Percentiles rank a stretch among this genome's conserved stretches.
Evolutionary conservation across 495 filamentous ascomycete genomes (phyloP).

Genomic region (Rusavskia elegans): DNA sequence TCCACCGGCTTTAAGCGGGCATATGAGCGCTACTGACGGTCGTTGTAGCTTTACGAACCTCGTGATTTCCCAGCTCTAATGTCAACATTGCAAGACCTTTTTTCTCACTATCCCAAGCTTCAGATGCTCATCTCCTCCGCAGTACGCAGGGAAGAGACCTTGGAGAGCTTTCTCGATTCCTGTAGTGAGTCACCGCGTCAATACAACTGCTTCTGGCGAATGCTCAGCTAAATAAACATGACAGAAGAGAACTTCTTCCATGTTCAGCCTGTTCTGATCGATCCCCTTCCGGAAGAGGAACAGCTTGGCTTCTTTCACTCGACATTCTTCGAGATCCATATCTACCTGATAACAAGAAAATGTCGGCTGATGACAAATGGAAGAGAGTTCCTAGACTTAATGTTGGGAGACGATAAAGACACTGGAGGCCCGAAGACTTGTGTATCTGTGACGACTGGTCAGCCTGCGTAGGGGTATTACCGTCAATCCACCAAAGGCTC

Average conservation of each 20-base stretch:
- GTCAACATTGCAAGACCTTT: conserved; percentile 36
- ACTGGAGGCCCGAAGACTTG: neutral
- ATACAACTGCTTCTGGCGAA: neutral
- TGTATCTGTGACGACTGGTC: too few relatives aligned
- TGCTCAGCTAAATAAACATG: conserved; percentile 13
- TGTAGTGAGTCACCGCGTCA: conserved; percentile 32
- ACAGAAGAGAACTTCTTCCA: conserved; percentile 15
- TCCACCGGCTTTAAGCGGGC: conserved; percentile 27
- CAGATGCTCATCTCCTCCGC: conserved; percentile 43
- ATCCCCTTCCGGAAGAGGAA: conserved; percentile 25
- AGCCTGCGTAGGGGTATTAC: too few relatives aligned
- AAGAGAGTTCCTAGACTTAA: neutral
- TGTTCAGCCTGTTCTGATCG: conserved; percentile 26
- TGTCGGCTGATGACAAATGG: too few relatives aligned
- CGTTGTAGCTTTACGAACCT: conserved; percentile 42
- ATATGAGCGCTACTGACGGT: conserved; percentile 28
- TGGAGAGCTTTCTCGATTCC: conserved; percentile 34
- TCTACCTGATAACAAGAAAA: neutral
- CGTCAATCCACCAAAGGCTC: too few relatives aligned
- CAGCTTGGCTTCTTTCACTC: conserved; percentile 42
- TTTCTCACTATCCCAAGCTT: conserved; percentile 29
- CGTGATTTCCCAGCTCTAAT: conserved; percentile 39
- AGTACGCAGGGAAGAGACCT: conserved; percentile 47
- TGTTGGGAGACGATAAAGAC: neutral
- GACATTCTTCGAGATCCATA: neutral